These are phyloP conservation scores for Yarrowia keelungensis DNA, from an alignment of 805 yeast genomes.

Conservation along the genomic window DNA sequence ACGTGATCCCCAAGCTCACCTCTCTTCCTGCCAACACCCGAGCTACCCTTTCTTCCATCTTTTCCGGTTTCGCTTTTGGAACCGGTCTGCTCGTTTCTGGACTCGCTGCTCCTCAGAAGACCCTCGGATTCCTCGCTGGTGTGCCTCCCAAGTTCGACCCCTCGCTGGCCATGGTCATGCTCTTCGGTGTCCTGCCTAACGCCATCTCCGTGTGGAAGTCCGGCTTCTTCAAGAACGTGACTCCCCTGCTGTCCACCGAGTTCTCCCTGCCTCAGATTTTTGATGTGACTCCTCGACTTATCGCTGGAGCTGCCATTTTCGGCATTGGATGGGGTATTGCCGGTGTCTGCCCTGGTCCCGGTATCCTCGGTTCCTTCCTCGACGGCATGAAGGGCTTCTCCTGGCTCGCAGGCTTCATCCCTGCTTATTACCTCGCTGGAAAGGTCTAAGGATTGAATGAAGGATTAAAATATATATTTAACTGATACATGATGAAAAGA, in stretches of 20 bases:
- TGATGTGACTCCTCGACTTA: conserved; percentile 47
- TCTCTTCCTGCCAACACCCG: conserved; percentile 7
- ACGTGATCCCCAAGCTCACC: conserved; percentile 38
- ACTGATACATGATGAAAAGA: neutral
- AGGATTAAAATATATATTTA: neutral
- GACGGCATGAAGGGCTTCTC: conserved; percentile 45
- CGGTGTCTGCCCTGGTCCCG: conserved; percentile 65
- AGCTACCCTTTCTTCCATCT: conserved; percentile 42
- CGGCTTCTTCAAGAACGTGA: conserved; percentile 36
- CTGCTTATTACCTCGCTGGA: conserved; percentile 46
- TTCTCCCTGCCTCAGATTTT: conserved; percentile 45
- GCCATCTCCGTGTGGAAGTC: conserved; percentile 47
- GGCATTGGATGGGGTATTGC: conserved; percentile 63
- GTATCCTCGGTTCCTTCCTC: conserved; percentile 49
- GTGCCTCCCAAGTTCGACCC: conserved; percentile 56
- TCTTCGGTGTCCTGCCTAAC: conserved; percentile 57
- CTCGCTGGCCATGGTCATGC: conserved; percentile 54
- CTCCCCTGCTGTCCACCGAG: conserved; percentile 19
- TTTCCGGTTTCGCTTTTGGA: conserved; percentile 54
- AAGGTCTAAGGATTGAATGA: neutral
- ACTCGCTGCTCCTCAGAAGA: conserved; percentile 56
- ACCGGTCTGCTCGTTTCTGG: conserved; percentile 58
- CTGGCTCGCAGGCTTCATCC: conserved; percentile 49
- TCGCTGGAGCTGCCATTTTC: conserved; percentile 56
- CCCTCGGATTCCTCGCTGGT: conserved; percentile 56